phyloP scores from a whole-genome alignment of 2,329 filamentous ascomycete genomes.

The Neofusicoccum parvum region DNA sequence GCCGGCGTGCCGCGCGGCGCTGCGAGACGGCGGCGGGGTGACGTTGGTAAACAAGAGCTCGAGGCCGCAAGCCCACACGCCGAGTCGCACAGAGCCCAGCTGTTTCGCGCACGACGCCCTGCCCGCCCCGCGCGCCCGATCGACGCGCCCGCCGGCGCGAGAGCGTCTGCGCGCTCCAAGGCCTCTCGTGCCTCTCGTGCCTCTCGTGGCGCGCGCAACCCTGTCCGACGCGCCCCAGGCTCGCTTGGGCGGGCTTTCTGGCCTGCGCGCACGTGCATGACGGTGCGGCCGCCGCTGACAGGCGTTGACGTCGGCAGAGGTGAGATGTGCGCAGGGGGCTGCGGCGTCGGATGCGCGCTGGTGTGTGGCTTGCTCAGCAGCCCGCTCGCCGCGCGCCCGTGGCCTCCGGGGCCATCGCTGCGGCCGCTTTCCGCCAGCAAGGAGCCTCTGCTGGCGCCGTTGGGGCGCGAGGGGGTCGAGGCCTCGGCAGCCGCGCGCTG shows the following conservation, averaged over 20 bases:
- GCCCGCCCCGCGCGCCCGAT: conserved; percentile 10
- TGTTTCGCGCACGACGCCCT: conserved; percentile 13
- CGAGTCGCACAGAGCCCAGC: conserved; percentile 6
- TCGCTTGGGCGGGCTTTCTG: conserved; percentile 8
- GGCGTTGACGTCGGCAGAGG: conserved; percentile 18
- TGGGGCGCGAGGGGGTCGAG: not conserved
- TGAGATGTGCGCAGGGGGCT: conserved; percentile 10
- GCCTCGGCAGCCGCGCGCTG: conserved; percentile 1
- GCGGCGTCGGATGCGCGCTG: not conserved
- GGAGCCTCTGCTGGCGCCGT: not conserved
- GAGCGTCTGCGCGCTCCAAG: not conserved
- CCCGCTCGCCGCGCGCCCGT: not conserved
- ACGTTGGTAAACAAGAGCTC: conserved; percentile 17
- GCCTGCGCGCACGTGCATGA: conserved; percentile 14
- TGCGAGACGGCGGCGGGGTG: conserved; percentile 3
- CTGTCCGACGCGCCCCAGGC: conserved; percentile 10
- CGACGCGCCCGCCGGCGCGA: not conserved
- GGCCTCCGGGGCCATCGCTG: not conserved
- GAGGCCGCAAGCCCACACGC: conserved; percentile 6
- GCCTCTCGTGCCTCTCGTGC: not conserved
- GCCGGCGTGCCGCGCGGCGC: conserved; percentile 2
- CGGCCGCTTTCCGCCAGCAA: not conserved
- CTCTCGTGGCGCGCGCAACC: conserved; percentile 15
- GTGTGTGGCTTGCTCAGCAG: not conserved
- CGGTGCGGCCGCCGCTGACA: conserved; percentile 15